Conservation (phyloP, 164 flowering plant species). For the Vitis labrusca region DNA sequence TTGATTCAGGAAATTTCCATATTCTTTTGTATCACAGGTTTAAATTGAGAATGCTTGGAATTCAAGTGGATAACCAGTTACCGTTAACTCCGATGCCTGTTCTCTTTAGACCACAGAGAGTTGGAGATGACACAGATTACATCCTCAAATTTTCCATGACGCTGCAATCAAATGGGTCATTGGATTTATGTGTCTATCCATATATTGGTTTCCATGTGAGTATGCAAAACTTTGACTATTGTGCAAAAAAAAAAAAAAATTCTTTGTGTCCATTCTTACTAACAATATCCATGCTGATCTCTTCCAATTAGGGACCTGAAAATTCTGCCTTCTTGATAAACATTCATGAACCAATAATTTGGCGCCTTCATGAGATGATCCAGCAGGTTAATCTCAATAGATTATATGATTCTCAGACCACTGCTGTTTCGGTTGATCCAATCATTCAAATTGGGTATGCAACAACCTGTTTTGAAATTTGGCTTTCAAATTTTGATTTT, state of each 20-base stretch:
- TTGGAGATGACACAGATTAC: slow-evolving; percentile 69
- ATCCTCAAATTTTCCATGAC: slow-evolving; percentile 80
- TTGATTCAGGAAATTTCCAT: background rate
- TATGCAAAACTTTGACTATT: background rate
- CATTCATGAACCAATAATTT: slow-evolving; percentile 95
- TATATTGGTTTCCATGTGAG: slow-evolving; percentile 88
- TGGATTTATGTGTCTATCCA: slow-evolving; percentile 79
- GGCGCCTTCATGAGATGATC: slow-evolving; percentile 98
- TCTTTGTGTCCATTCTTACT: background rate
- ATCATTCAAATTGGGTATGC: slow-evolving; percentile 87
- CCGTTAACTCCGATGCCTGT: slow-evolving; percentile 96
- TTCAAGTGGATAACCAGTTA: slow-evolving; percentile 95
- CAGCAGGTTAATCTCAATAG: slow-evolving; percentile 73
- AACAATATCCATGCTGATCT: background rate
- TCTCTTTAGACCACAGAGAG: slow-evolving; percentile 87
- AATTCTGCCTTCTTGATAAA: slow-evolving; percentile 78
- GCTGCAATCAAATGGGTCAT: slow-evolving; percentile 73
- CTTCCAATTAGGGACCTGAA: slow-evolving; percentile 72
- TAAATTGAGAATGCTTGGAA: slow-evolving; percentile 73
- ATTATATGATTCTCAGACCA: slow-evolving; percentile 46
- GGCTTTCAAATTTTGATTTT: background rate
- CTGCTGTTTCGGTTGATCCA: slow-evolving; percentile 93
- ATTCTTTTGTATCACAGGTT: slow-evolving; percentile 49
- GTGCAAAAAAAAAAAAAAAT: background rate
- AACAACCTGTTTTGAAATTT: background rate